Conservation (phyloP, 345 rosid genomes). For the Kernera saxatilis region DNA sequence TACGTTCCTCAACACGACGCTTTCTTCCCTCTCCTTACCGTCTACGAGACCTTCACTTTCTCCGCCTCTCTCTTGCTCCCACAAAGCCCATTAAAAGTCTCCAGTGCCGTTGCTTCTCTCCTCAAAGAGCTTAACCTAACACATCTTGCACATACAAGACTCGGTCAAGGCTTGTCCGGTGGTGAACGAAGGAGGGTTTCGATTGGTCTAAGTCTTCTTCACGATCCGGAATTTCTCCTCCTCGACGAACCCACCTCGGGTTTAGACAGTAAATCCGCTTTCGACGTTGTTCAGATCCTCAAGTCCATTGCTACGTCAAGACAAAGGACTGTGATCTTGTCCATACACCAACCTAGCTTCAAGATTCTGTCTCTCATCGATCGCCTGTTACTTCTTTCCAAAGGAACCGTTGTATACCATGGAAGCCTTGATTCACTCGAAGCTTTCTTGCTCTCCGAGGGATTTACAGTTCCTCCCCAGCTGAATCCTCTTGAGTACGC, state of each 20-base stretch:
- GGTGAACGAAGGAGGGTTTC: conserved; percentile 86
- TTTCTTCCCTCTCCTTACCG: conserved; percentile 69
- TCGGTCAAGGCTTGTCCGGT: conserved; percentile 60
- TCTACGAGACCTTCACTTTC: conserved; percentile 70
- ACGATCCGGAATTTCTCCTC: conserved; percentile 74
- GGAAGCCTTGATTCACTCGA: conserved; percentile 58
- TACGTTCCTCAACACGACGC: conserved; percentile 92
- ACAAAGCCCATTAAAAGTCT: conserved; percentile 9
- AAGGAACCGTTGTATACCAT: conserved; percentile 71
- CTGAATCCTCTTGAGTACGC: conserved; percentile 86
- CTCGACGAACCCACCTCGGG: conserved; percentile 95
- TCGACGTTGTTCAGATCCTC: conserved; percentile 63
- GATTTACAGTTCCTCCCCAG: conserved; percentile 79
- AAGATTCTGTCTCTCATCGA: conserved; percentile 75
- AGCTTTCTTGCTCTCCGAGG: conserved; percentile 46
- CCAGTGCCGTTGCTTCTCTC: conserved; percentile 41
- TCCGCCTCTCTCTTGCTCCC: conserved; percentile 63
- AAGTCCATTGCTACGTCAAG: conserved; percentile 57
- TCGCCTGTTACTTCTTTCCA: conserved; percentile 53
- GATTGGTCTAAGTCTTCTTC: conserved; percentile 78
- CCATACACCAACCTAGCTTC: conserved; percentile 94
- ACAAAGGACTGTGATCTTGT: conserved; percentile 61
- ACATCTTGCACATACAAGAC: conserved; percentile 53
- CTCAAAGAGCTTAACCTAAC: conserved; percentile 54
- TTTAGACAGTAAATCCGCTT: conserved; percentile 84